Conservation (phyloP, 805 yeast genomes). For the Ogataea sp. region DNA sequence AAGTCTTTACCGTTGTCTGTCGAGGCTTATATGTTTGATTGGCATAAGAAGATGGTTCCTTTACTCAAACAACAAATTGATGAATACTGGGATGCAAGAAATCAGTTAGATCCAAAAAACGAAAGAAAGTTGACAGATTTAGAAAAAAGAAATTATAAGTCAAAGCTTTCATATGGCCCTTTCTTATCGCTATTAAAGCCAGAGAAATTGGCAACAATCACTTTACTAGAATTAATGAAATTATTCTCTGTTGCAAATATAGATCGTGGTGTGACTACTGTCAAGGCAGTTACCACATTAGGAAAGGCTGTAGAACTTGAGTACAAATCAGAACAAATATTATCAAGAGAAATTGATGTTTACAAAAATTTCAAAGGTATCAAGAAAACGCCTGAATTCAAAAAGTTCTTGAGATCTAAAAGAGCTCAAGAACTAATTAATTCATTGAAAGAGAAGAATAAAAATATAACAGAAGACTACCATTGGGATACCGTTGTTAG, state of each 20-base stretch:
- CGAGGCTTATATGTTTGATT: conserved; percentile 71
- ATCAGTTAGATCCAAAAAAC: too few relatives aligned
- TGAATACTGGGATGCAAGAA: too few relatives aligned
- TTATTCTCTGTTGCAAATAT: conserved; percentile 69
- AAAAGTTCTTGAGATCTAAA: conserved; percentile 27
- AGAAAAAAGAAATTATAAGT: conserved; percentile 15
- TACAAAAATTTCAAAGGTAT: conserved; percentile 44
- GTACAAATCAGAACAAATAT: conserved; percentile 60
- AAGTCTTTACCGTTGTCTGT: conserved; percentile 46
- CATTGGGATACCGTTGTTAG: conserved; percentile 24
- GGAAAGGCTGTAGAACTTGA: conserved; percentile 84
- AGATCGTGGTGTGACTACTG: conserved; percentile 75
- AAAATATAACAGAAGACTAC: conserved; percentile 3
- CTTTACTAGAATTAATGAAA: conserved; percentile 75
- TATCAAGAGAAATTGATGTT: conserved; percentile 47
- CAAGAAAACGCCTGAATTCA: conserved; percentile 35
- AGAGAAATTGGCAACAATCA: conserved; percentile 73
- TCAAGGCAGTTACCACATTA: conserved; percentile 71
- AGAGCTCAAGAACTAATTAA: conserved; percentile 20
- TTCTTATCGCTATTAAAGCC: conserved; percentile 65
- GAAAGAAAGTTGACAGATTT: conserved; percentile 4
- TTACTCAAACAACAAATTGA: conserved; percentile 14
- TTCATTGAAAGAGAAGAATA: conserved; percentile 4
- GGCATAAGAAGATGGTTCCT: conserved; percentile 75
- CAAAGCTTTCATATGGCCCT: conserved; percentile 63